Evolutionary conservation across 192 early-diverging fungal genomes (phyloP).

Genomic region (Rhizophagus clarus): DNA sequence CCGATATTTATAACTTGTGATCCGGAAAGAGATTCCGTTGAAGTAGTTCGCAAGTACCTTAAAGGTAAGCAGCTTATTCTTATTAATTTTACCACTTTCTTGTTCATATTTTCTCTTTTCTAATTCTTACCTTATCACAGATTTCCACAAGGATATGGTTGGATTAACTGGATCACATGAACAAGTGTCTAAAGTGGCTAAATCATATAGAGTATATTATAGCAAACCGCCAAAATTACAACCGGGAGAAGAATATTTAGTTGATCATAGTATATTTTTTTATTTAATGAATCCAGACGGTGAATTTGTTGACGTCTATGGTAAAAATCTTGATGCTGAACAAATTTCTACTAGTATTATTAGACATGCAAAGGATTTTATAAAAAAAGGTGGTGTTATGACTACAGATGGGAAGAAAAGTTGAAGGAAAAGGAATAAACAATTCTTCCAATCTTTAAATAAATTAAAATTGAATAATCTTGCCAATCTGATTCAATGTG

Average conservation of each 20-base stretch:
- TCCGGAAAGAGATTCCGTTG: constrained; percentile 89
- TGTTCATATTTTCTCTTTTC: not conserved
- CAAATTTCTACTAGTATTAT: constrained; percentile 60
- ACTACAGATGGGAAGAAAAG: not conserved
- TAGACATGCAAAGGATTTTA: constrained; percentile 50
- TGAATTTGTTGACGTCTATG: constrained; percentile 87
- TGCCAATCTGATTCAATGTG: too few relatives aligned
- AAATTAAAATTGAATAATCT: too few relatives aligned
- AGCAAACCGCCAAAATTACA: constrained; percentile 80
- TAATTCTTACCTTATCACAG: constrained; percentile 36
- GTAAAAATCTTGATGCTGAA: constrained; percentile 74
- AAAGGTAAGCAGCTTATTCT: constrained; percentile 37
- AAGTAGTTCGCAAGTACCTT: constrained; percentile 75
- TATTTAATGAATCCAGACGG: constrained; percentile 95
- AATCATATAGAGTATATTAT: constrained; percentile 94
- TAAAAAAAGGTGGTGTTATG: constrained; percentile 42
- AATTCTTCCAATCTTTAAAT: not conserved
- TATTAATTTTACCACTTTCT: not conserved
- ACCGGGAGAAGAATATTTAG: constrained; percentile 90
- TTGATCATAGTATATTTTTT: constrained; percentile 99
- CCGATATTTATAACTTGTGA: constrained; percentile 98
- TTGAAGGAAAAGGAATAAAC: not conserved
- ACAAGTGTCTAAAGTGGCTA: constrained; percentile 81
- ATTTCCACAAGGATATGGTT: constrained; percentile 93
- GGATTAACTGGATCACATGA: constrained; percentile 89